A percentile compares a stretch with the other conserved stretches of the same genome.
Conservation (phyloP, 2,329 filamentous ascomycete species). For the Trichophyton mentagrophytes region DNA sequence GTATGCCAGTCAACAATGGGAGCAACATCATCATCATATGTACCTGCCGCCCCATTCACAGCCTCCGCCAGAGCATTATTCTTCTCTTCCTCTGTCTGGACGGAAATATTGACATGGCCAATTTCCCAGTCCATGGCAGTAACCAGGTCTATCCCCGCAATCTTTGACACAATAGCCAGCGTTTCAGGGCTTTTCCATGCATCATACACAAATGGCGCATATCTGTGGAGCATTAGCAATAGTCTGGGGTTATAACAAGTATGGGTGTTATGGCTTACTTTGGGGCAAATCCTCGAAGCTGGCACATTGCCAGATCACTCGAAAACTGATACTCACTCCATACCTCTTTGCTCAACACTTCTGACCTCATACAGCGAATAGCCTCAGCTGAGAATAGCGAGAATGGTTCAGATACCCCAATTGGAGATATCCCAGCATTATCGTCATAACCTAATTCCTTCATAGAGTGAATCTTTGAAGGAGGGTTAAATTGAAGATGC, state of each 20-base stretch:
- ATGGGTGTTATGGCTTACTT: slow-evolving; percentile 33
- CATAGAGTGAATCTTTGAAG: slow-evolving; percentile 46
- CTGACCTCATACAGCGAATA: slow-evolving; percentile 47
- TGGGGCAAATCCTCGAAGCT: slow-evolving; percentile 43
- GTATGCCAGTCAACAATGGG: slow-evolving; percentile 52
- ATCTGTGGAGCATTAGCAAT: slow-evolving; percentile 25
- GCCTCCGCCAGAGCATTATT: slow-evolving; percentile 31
- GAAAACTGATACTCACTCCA: slow-evolving; percentile 45
- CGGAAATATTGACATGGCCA: slow-evolving; percentile 43
- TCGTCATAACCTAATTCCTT: slow-evolving; percentile 46
- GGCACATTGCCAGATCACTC: slow-evolving; percentile 46
- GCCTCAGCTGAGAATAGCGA: slow-evolving; percentile 50
- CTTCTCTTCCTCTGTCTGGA: slow-evolving; percentile 39
- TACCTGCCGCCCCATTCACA: slow-evolving; percentile 29
- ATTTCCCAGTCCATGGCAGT: slow-evolving; percentile 45
- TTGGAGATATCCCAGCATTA: slow-evolving; percentile 46
- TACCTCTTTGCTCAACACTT: slow-evolving; percentile 48
- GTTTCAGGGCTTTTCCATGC: slow-evolving; percentile 46
- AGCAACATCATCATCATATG: slow-evolving; percentile 38
- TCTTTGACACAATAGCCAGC: slow-evolving; percentile 37
- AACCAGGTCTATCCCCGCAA: slow-evolving; percentile 45
- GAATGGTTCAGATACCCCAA: slow-evolving; percentile 54
- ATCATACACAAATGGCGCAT: slow-evolving; percentile 52
- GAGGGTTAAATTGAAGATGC: slow-evolving; percentile 43
- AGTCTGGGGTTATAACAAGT: slow-evolving; percentile 2